These are phyloP conservation scores for Chlamydomonas incerta DNA, from an alignment of 139 green algal genomes.

Conservation along the genomic window DNA sequence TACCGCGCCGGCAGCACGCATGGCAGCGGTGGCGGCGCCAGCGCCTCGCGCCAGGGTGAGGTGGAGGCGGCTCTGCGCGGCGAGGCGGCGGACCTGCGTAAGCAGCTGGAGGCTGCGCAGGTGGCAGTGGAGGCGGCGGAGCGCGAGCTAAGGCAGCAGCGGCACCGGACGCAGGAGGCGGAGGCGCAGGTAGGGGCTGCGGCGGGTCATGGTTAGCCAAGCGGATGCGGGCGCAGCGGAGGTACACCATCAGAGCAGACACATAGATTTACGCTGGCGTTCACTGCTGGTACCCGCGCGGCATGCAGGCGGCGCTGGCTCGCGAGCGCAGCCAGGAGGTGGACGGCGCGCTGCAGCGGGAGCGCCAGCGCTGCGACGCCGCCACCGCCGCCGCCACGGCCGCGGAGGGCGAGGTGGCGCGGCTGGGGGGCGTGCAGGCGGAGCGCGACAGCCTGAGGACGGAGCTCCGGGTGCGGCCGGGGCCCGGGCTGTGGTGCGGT, in stretches of 20 bases:
- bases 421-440: not conserved
- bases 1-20: not conserved
- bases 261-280: too few species aligned
- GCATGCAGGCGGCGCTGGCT: not conserved
- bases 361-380: constrained; percentile 33
- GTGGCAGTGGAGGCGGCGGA: not conserved
- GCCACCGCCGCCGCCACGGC: not conserved
- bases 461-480: constrained; percentile 4
- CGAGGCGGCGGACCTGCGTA: not conserved
- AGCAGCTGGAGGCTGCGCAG: not conserved
- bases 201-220: too few species aligned
- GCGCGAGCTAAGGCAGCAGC: constrained; percentile 9
- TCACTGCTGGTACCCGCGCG: not conserved
- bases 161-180: not conserved
- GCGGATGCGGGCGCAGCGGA: too few species aligned
- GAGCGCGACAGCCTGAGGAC: not conserved
- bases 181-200: constrained; percentile 5
- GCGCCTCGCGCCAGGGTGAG: not conserved
- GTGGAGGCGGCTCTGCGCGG: not conserved
- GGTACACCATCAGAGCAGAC: too few species aligned
- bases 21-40: not conserved
- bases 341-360: not conserved
- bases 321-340: not conserved
- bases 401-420: not conserved
- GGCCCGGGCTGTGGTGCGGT: not conserved